phyloP scores from a whole-genome alignment of 768 basidiomycete genomes.

The Mycena sanguinolenta region DNA sequence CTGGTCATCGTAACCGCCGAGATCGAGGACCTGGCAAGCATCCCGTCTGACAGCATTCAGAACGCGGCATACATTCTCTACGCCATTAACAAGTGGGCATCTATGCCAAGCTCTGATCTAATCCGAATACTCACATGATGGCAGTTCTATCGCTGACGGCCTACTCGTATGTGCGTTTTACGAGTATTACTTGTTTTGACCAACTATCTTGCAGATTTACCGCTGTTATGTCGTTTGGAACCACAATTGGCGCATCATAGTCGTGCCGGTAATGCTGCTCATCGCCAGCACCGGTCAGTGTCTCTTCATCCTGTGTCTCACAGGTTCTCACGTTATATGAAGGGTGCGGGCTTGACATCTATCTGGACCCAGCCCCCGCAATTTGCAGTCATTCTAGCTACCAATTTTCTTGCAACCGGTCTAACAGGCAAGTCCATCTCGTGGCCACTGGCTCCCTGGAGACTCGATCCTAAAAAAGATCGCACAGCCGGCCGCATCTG shows the following conservation, averaged over 20 bases:
- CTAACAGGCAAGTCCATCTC: conserved; percentile 3
- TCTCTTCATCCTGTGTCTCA: conserved; percentile 4
- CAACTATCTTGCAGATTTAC: conserved; percentile 8
- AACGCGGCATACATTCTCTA: conserved; percentile 8
- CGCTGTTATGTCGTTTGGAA: conserved; percentile 11
- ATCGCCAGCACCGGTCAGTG: conserved; percentile 4
- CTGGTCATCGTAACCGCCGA: conserved; percentile 5
- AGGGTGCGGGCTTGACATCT: conserved; percentile 2
- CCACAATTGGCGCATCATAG: conserved; percentile 1
- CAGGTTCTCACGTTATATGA: background rate
- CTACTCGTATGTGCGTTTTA: conserved; percentile 8
- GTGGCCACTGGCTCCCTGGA: conserved; percentile 6
- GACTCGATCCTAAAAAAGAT: background rate
- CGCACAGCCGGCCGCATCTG: conserved; percentile 2
- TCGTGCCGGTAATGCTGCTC: conserved; percentile 3
- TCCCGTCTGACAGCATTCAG: conserved; percentile 5
- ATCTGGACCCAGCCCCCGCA: background rate
- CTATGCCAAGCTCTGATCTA: conserved; percentile 1
- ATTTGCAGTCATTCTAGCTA: conserved; percentile 5
- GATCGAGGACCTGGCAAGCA: conserved; percentile 8
- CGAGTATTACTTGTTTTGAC: conserved; percentile 4
- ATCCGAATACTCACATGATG: conserved; percentile 2
- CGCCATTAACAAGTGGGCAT: conserved; percentile 9
- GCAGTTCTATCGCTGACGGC: conserved; percentile 9
- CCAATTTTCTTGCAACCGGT: conserved; percentile 9